phyloP scores from a whole-genome alignment of 441 rosid species.

The Breynia disticha region DNA sequence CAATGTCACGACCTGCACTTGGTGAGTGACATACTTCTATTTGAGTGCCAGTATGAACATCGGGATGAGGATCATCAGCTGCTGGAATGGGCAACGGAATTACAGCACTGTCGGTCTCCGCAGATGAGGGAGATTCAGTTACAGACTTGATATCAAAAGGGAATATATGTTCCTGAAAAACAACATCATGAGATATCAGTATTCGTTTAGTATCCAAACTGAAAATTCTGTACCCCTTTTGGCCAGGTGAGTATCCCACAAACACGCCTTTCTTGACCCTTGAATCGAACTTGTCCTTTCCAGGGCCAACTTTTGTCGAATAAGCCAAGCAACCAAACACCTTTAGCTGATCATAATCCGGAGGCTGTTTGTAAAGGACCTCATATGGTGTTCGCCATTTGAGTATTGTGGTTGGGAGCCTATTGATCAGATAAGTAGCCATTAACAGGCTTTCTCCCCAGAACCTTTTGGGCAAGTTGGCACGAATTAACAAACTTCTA shows the following conservation, averaged over 20 bases:
- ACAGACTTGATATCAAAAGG: no score
- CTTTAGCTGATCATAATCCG: no score
- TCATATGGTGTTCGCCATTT: neutral
- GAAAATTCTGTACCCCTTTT: neutral
- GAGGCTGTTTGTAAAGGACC: neutral
- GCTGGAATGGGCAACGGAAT: no score
- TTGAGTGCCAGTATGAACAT: no score
- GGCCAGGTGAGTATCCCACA: neutral
- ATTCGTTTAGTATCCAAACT: neutral
- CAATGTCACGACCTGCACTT: no score
- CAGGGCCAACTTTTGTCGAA: neutral
- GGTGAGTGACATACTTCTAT: no score
- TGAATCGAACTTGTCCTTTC: neutral
- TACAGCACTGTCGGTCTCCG: no score
- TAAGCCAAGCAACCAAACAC: neutral
- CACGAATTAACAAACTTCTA: neutral
- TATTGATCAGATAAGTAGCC: neutral
- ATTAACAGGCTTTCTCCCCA: neutral
- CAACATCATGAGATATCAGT: neutral
- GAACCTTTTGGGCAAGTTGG: neutral
- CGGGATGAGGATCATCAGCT: no score
- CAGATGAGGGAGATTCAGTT: no score
- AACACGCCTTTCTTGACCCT: neutral
- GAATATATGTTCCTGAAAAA: neutral
- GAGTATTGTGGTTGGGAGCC: neutral